Evolutionary conservation across 176 grass and related monocot species (phyloP), one percentile per base, ranked within the genome.

Genomic region (Carex cristatella): DNA sequence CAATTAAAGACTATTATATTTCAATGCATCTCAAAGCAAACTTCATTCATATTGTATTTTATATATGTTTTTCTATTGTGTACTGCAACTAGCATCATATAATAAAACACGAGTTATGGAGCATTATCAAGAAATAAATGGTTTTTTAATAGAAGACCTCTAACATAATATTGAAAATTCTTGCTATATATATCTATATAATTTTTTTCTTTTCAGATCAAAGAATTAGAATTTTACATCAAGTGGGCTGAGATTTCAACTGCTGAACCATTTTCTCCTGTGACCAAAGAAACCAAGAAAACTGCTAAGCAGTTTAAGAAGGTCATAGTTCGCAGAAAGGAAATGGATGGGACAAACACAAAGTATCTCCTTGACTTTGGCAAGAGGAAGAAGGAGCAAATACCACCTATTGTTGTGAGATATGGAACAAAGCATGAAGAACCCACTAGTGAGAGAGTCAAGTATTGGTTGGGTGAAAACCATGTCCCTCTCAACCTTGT

Each of bases 321-420:
- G 90, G 97, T 99, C 81, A 92, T 94, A 89, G 85, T 99, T 70
- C 93, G 93, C 31, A 91, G 91, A 86, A 99, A 96, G 81, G 80
- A 30, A 55, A 68, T 82, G 35, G 87, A 96, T 42, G 88, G 88
- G 84, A 84, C 88, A 53, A 88, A 87, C 90, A 85, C 90, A 58
- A 90, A 87, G 74, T 99, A 99, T 82, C 88, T 99, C 16, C 90
- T 99, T 88, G 97, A 99, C 90, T 99, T 99, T 77, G 97, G 97
- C 73, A 99, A 99, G 81, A 67, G 49, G 46, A 83, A 83, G 2
- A 91, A 89, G 86, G 87, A 88, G 55, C 91, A 92, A 63, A 82
- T 99, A 81, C 93, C 97, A 85, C 91, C 97, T 84, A 81, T 90
- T 90, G 90, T 99, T 87, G 84, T 88, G 62, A 99, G 89, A 91